A percentile compares a stretch with the other conserved stretches of the same genome.
phyloP scores from a whole-genome alignment of 495 filamentous ascomycete genomes.

The Antarctomyces pellizariae region DNA sequence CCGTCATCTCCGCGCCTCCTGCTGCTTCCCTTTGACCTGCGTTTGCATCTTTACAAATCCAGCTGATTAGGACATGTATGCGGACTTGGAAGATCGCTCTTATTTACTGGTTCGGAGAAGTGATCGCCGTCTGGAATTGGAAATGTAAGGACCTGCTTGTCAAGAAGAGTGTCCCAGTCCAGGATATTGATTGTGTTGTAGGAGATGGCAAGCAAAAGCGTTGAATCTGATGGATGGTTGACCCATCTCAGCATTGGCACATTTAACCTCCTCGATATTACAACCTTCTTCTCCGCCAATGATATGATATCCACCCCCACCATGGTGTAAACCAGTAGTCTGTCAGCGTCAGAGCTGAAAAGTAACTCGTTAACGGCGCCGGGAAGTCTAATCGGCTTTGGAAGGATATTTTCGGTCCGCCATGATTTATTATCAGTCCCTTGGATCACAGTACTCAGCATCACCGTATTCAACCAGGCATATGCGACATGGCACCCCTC shows the following conservation, averaged over 20 bases:
- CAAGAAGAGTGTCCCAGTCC: constrained; percentile 1
- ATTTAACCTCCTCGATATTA: not conserved
- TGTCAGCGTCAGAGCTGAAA: constrained; percentile 1
- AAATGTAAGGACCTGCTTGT: not conserved
- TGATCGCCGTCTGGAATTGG: too few species aligned
- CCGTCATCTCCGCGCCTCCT: too few species aligned
- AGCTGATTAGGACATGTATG: too few species aligned
- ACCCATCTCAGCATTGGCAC: constrained; percentile 1
- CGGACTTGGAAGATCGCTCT: too few species aligned
- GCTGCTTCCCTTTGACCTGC: too few species aligned
- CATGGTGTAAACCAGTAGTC: constrained; percentile 1
- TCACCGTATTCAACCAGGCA: too few species aligned
- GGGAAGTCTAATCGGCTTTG: constrained; percentile 2
- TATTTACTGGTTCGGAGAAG: too few species aligned
- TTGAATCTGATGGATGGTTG: constrained; percentile 1
- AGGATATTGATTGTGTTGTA: constrained; percentile 1
- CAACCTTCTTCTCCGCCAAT: constrained; percentile 1
- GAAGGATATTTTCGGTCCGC: constrained; percentile 1
- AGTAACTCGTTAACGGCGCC: constrained; percentile 1
- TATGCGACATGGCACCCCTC: too few species aligned
- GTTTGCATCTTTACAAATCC: too few species aligned
- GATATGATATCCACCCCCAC: not conserved
- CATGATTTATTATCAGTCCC: constrained; percentile 1
- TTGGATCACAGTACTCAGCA: too few species aligned
- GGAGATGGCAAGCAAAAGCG: constrained; percentile 2